phyloP scores from a whole-genome alignment of 305 asterid genomes.

The Striga hermonthica region DNA sequence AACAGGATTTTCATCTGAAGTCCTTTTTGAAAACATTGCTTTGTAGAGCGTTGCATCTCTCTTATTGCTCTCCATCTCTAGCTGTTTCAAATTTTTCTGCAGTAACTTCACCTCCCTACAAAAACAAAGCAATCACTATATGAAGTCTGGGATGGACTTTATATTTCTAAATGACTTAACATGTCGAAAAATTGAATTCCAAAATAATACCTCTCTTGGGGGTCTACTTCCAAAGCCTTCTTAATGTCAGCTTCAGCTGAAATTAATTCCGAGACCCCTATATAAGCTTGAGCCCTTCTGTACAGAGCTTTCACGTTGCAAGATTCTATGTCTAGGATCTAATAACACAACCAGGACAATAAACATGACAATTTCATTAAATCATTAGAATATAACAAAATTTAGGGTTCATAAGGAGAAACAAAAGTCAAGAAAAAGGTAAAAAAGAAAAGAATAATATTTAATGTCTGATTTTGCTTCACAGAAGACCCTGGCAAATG shows the following conservation, averaged over 20 bases:
- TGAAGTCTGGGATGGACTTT: no score
- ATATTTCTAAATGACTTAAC: not conserved
- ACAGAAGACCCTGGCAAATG: no score
- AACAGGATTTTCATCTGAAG: constrained; percentile 35
- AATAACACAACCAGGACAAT: constrained; percentile 2
- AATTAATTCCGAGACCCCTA: constrained; percentile 49
- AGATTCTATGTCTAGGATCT: constrained; percentile 59
- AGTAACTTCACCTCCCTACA: constrained; percentile 60
- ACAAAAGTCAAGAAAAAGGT: no score
- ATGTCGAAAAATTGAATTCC: not conserved
- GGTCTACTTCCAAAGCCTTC: constrained; percentile 61
- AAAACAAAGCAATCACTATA: no score
- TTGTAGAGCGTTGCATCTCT: constrained; percentile 60
- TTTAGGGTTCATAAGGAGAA: no score
- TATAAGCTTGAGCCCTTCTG: constrained; percentile 70
- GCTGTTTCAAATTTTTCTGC: constrained; percentile 50
- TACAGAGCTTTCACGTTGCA: constrained; percentile 70
- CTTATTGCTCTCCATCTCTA: constrained; percentile 49
- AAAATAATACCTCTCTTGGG: constrained; percentile 48
- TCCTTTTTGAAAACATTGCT: constrained; percentile 48
- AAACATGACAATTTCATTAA: not conserved
- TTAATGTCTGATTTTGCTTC: no score
- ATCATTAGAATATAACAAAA: no score
- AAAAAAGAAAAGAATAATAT: no score
- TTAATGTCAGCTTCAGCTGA: constrained; percentile 62